Evolutionary conservation across 164 flowering plant genomes (phyloP).

Genomic region (Stephania japonica): DNA sequence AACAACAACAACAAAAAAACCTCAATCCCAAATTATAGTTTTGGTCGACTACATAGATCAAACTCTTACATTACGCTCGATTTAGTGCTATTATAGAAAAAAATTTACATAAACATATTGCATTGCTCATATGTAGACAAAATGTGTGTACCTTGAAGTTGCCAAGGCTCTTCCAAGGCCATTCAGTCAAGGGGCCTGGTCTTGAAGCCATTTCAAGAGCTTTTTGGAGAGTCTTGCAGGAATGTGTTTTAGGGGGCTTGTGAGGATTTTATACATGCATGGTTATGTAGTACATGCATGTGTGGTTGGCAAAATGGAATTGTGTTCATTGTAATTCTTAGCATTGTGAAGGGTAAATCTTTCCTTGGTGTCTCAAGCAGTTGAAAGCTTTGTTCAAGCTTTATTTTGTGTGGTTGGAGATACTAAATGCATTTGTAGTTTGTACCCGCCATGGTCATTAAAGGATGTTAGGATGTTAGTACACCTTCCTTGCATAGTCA

Average conservation of each 20-base stretch:
- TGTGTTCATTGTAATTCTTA: not conserved
- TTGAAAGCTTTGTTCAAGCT: not conserved
- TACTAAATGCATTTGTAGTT: not conserved
- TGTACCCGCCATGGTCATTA: not conserved
- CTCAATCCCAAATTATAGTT: no score
- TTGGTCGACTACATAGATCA: no score
- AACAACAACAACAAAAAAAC: no score
- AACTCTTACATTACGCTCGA: no score
- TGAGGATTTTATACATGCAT: not conserved
- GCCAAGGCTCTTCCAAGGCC: conserved; percentile 49
- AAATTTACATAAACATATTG: no score
- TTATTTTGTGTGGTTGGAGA: not conserved
- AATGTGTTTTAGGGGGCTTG: not conserved
- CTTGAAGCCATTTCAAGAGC: conserved; percentile 30
- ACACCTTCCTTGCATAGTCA: not conserved
- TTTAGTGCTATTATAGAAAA: no score
- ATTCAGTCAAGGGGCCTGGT: conserved; percentile 40
- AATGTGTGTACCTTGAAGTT: conserved; percentile 29
- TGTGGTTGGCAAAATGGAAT: not conserved
- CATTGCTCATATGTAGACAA: not conserved
- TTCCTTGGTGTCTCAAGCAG: not conserved
- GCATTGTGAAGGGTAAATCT: not conserved
- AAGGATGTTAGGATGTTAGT: not conserved
- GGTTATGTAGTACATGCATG: not conserved
- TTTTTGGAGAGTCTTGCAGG: not conserved